Evolutionary conservation across 2,329 filamentous ascomycete species (phyloP).

Genomic region (Claviceps sp.): DNA sequence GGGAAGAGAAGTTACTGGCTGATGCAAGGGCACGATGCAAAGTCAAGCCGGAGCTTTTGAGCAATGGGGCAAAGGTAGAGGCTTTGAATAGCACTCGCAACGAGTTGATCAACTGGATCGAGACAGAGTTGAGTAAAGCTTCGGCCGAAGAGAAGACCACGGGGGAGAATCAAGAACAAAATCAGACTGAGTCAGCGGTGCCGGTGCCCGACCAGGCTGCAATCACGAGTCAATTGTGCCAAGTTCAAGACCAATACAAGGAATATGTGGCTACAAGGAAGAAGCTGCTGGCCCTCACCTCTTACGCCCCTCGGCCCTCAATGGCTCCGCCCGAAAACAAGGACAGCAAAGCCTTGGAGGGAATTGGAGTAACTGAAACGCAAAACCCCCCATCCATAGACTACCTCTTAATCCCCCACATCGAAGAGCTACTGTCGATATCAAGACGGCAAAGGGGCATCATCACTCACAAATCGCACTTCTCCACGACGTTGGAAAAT

Average conservation of each 20-base stretch:
- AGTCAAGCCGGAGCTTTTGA: constrained; percentile 22
- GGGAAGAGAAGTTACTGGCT: constrained; percentile 41
- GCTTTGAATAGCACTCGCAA: constrained; percentile 44
- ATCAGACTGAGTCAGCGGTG: constrained; percentile 10
- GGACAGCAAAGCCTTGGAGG: constrained; percentile 1
- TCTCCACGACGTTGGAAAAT: constrained; percentile 35
- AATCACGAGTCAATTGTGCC: constrained; percentile 27
- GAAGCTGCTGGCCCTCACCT: constrained; percentile 29
- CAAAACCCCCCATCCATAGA: constrained; percentile 13
- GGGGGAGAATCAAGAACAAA: constrained; percentile 13
- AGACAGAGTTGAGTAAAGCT: constrained; percentile 44
- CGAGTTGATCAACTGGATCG: constrained; percentile 53
- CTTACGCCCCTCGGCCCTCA: constrained; percentile 18
- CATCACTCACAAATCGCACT: constrained; percentile 45
- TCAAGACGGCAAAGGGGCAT: constrained; percentile 43
- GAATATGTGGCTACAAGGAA: constrained; percentile 38
- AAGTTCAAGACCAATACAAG: constrained; percentile 40
- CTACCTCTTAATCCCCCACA: constrained; percentile 41
- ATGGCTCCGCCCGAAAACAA: constrained; percentile 4
- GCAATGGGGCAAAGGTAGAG: constrained; percentile 29
- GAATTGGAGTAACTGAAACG: constrained; percentile 7
- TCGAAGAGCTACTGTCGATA: constrained; percentile 38
- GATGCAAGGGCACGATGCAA: constrained; percentile 29
- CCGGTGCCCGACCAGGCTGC: constrained; percentile 12
- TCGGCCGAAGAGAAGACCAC: constrained; percentile 22